phyloP scores from a whole-genome alignment of 306 rosid genomes.

The Psophocarpus tetragonolobus region DNA sequence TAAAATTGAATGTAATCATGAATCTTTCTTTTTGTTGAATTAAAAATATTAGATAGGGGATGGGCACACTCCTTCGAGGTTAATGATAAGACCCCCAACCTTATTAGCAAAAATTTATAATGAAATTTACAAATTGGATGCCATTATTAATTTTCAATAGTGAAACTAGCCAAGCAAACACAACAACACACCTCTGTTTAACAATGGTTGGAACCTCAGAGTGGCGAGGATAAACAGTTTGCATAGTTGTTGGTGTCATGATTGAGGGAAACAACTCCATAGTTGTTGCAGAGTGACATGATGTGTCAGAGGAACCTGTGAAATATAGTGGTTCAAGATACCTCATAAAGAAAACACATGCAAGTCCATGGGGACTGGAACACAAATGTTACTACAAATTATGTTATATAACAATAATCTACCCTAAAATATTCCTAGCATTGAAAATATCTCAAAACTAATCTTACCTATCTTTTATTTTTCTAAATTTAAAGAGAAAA shows the following conservation, averaged over 20 bases:
- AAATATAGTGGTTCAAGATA: neutral
- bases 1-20: neutral
- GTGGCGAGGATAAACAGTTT: neutral
- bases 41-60: too few species aligned
- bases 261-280: constrained; percentile 55
- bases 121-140: too few species aligned
- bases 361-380: neutral
- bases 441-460: too few species aligned
- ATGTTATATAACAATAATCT: neutral
- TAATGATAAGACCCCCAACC: too few species aligned
- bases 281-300: constrained; percentile 39
- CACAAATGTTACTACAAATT: neutral
- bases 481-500: neutral
- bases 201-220: constrained; percentile 3
- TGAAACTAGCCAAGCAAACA: neutral
- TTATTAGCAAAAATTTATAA: too few species aligned
- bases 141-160: too few species aligned
- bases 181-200: constrained; percentile 28
- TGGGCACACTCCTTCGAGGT: too few species aligned
- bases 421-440: neutral
- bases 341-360: neutral
- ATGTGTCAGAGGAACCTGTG: constrained; percentile 56
- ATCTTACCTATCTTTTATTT: too few species aligned
- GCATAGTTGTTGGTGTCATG: constrained; percentile 2
- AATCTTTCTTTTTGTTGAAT: neutral